Evolutionary conservation across 108 stramenopile genomes (phyloP).

Genomic region (Cyclostephanos invisitatus): DNA sequence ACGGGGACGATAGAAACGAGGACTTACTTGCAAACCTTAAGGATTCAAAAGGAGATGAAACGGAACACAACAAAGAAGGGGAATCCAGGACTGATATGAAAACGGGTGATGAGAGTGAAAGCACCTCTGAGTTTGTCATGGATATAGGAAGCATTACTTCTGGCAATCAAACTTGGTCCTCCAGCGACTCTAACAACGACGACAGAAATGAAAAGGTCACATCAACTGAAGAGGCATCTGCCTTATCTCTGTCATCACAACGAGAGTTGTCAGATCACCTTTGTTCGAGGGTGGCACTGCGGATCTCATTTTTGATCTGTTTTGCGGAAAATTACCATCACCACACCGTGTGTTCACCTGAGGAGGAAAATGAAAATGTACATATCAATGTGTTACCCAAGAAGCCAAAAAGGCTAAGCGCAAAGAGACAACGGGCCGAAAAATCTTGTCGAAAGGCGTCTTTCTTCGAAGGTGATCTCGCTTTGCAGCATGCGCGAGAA

Average conservation of each 20-base stretch:
- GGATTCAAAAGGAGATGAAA: constrained; percentile 10
- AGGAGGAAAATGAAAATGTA: constrained; percentile 47
- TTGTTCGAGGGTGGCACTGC: constrained; percentile 58
- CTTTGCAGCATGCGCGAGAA: constrained; percentile 57
- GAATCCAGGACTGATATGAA: constrained; percentile 4
- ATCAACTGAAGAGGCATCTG: constrained; percentile 68
- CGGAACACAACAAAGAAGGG: constrained; percentile 1
- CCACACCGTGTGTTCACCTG: constrained; percentile 8
- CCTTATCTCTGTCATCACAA: constrained; percentile 49
- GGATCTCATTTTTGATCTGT: constrained; percentile 81
- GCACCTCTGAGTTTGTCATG: constrained; percentile 81
- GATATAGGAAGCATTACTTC: constrained; percentile 67
- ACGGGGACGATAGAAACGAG: constrained; percentile 53
- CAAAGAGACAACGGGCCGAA: constrained; percentile 19
- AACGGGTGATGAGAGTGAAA: constrained; percentile 52
- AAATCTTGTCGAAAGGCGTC: constrained; percentile 23
- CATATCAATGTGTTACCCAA: constrained; percentile 30
- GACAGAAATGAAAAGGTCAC: constrained; percentile 24
- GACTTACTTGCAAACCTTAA: constrained; percentile 10
- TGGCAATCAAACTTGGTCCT: constrained; percentile 47
- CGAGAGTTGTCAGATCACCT: constrained; percentile 62
- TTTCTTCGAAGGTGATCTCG: constrained; percentile 48
- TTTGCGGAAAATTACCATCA: constrained; percentile 63
- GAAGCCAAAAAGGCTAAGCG: constrained; percentile 10
- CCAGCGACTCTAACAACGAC: constrained; percentile 22